Base-by-base conservation (phyloP, 441 rosid genomes). In the Corymbia citriodora region DNA sequence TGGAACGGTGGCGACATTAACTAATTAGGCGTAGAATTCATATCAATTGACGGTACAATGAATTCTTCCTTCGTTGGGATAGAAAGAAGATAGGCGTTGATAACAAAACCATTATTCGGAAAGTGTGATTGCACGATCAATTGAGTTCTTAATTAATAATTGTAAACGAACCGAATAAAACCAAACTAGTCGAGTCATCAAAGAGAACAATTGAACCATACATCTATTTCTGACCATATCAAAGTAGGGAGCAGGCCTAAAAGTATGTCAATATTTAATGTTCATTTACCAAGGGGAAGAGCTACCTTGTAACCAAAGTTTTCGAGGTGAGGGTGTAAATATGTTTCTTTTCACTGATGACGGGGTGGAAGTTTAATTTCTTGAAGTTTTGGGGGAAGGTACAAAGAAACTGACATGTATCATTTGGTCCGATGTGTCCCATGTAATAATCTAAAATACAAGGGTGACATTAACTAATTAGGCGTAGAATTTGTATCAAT, bases 11-110 rank as follows among this genome's bases (percentile, higher is more conserved):
- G 11, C 5, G 7, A 36, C 3, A 9, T 72, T 18, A 72, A 19
- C 13, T 36, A 72, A 3, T 8, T 21, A 2, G 2, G 2, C 0
- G 18, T 29, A 1, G 2, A 29, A 63, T 63, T 7, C 18, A 29
- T 63, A 63, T 29, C 5, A 63, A 63, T 63, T 31, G n/a, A 63
- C 2, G 9, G 15, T 13, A 63, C 3, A 14, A 13, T 63, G 9
- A 1, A 63, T 63, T 29, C 0, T 29, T 63, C 17, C 18, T 29
- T 7, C 15, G 9, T 7, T 1, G 8, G 17, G 72, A 63, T 29
- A 63, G 33, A 63, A 63, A 63, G 33, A 63, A 29, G 72, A 63
- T 29, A 7, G 18, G 18, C 1, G 5, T 0, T 1, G 2, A 4
- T 16, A 7, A 2, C 3, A 63, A 1, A 63, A 29, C 8, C 33